Base-by-base conservation (phyloP, 108 stramenopile species). In the Discostella pseudostelligera region DNA sequence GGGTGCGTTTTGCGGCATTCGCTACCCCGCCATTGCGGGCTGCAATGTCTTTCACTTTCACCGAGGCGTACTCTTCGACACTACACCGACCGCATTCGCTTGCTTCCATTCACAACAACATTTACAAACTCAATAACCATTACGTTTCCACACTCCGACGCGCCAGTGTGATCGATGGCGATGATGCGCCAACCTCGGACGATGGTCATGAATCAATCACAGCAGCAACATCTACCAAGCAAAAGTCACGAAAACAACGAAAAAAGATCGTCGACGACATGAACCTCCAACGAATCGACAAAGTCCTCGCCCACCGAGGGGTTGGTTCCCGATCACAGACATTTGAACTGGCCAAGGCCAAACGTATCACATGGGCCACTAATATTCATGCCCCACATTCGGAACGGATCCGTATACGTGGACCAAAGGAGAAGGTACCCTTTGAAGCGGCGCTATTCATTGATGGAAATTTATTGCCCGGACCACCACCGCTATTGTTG, bases 281-380 rank as follows among this genome's bases (percentile, higher is more conserved):
- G 12, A 51, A 60, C n/a, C 79, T 84, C 0, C 78, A 76, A 48
- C 78, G 93, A 5, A 84, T 89, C 37, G 90, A 92, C 55, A 86
- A 89, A 49, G 84, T 95, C 14, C 61, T 95, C 4, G 78, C 93
- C 10, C 83, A 95, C 79, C 74, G 93, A 58, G 85, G 86, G 0
- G 45, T 79, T 47, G 81, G 83, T 37, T 76, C 80, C 39, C 82
- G 93, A 50, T 84, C 87, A 6, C 65, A 90, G 50, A 84, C 86
- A 44, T 82, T 81, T 61, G 80, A 84, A 45, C 20, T 88, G 8
- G 68, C 91, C 32, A 83, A 84, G 64, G 47, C 83, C 13, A 70
- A 79, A 26, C 83, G 88, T 0, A 81, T 95, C n/a, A 74, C 74
- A 45, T 58, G 17, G 28, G 50, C 67, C 56, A 24, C 7, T 19